Evolutionary conservation across 352 stramenopile genomes (phyloP), one percentile per base, ranked within the genome.

Genomic region (Peronosclerospora sorghi): DNA sequence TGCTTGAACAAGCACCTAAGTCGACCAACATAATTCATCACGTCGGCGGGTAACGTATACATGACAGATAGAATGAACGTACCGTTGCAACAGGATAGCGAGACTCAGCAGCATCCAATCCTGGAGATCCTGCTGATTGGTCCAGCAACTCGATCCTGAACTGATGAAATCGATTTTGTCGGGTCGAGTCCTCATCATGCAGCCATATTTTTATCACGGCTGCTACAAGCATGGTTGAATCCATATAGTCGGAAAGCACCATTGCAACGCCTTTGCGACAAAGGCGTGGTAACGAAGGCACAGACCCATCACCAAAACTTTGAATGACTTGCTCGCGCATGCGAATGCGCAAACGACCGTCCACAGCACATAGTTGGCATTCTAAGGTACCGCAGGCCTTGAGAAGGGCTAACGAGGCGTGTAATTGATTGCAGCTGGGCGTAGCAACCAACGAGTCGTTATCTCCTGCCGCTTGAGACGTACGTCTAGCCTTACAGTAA

Each of bases 341-440:
- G 5, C 69, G 68, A 44, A 77, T 59, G 8, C 59, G 58, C 10
- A 83, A 42, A 0, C 64, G 65, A 39, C 56, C 51, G 39, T 86
- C 67, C 42, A 81, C 37, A 0, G 48, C 36, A 45, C 56, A 63
- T n/a, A 86, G 38, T 29, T 75, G 59, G 15, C 38, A 62, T 45
- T 84, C 68, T 23, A 88, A 37, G 29, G 50, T 53, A 1, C 76
- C 76, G 8, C 71, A 79, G 0, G 72, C 65, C 29, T 66, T 80
- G 1, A 88, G 51, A 27, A 88, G 56, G 9, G 73, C 68, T 9
- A 88, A 52, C 2, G 73, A 64, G 2, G 64, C 62, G 40, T 88
- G 76, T 45, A 88, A 88, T n/a, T 74, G 67, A 39, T 63, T 73
- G 73, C 76, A 88, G 41, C 85, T 71, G 2, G 61, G 60, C 9